Conservation (phyloP, 306 rosid genomes). For the Fragaria ananassa region DNA sequence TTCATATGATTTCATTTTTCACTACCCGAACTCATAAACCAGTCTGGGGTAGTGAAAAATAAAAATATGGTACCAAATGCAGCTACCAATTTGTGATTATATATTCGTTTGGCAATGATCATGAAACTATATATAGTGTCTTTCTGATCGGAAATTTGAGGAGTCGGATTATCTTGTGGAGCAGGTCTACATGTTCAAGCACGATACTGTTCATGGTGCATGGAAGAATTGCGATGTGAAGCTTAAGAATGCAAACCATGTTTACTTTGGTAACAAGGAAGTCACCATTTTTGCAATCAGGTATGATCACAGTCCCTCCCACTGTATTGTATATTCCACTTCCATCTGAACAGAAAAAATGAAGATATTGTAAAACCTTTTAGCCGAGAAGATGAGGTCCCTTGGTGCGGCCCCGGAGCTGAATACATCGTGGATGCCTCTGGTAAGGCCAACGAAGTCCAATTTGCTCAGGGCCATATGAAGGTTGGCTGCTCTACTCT, state of each 20-base stretch:
- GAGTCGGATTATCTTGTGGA: background rate
- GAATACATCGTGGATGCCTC: conserved; percentile 54
- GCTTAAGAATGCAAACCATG: conserved; percentile 53
- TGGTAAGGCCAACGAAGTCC: conserved; percentile 56
- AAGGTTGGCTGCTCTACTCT: conserved; percentile 34
- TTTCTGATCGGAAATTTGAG: background rate
- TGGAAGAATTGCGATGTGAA: conserved; percentile 65
- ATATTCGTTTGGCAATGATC: background rate
- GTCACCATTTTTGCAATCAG: conserved; percentile 58
- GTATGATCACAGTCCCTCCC: conserved; percentile 20
- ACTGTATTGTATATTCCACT: background rate
- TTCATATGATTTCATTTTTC: background rate
- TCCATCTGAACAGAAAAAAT: background rate
- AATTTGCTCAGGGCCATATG: conserved; percentile 61
- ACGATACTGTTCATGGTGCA: conserved; percentile 72
- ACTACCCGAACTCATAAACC: background rate
- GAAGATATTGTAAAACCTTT: background rate
- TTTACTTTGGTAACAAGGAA: conserved; percentile 56
- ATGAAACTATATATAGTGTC: background rate
- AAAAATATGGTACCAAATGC: background rate
- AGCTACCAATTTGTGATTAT: background rate
- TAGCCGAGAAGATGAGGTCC: conserved; percentile 43
- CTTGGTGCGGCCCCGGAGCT: conserved; percentile 58
- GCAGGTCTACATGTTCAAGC: conserved; percentile 76
- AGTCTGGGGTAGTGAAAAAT: background rate